A percentile compares a stretch with the other conserved stretches of the same genome.
phyloP scores from a whole-genome alignment of 192 early-diverging fungal species.

The Rhizoclosmatium sp. region DNA sequence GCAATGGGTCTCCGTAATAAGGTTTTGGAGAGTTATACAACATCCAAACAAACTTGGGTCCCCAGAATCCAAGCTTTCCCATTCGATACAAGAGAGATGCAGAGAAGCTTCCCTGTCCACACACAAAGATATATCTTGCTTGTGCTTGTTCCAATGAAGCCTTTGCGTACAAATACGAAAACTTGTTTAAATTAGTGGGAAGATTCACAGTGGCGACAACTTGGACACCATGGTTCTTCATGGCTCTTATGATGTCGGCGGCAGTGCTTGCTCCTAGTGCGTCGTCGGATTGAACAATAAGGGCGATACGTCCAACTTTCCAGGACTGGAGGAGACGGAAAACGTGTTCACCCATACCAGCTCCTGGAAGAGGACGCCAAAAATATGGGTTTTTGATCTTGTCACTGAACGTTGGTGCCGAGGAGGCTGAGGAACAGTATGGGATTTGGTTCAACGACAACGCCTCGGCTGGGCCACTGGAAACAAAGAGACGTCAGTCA shows the following conservation, averaged over 20 bases:
- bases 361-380: constrained; percentile 8
- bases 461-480: neutral
- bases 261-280: neutral
- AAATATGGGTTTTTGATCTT: constrained; percentile 12
- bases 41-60: constrained; percentile 1
- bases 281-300: constrained; percentile 16
- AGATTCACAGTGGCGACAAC: neutral
- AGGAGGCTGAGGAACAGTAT: neutral
- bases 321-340: constrained; percentile 1
- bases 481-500: neutral
- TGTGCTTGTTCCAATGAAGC: neutral
- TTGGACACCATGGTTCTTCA: neutral
- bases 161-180: neutral
- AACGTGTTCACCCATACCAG: neutral
- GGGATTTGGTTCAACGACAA: neutral
- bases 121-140: constrained; percentile 1
- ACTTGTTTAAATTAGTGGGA: neutral
- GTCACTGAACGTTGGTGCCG: neutral
- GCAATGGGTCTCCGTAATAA: neutral
- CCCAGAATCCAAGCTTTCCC: neutral
- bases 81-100: neutral
- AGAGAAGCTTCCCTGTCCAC: neutral
- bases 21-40: constrained; percentile 11
- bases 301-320: constrained; percentile 8
- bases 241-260: neutral